Conservation (phyloP, 2,329 filamentous ascomycete species). For the Torrubiella hemipterigena region DNA sequence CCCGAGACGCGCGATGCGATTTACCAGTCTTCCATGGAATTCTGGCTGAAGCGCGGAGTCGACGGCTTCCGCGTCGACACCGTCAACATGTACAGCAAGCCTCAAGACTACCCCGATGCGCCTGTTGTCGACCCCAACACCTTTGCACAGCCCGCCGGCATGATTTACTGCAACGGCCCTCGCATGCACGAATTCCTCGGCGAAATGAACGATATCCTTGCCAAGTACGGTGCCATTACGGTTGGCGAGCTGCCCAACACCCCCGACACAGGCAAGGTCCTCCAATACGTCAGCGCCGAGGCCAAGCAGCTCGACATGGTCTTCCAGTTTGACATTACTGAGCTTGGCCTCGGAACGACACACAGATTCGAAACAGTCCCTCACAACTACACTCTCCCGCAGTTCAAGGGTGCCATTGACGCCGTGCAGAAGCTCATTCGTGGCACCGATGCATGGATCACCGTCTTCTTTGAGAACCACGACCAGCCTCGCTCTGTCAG, state of each 20-base stretch:
- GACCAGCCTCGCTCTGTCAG: slow-evolving; percentile 49
- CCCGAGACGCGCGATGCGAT: slow-evolving; percentile 54
- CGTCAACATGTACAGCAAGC: slow-evolving; percentile 62
- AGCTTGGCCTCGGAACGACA: slow-evolving; percentile 41
- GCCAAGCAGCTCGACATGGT: slow-evolving; percentile 57
- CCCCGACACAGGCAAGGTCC: slow-evolving; percentile 42
- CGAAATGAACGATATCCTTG: slow-evolving; percentile 52
- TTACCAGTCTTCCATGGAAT: slow-evolving; percentile 59
- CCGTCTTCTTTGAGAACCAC: slow-evolving; percentile 54
- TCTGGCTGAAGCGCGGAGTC: slow-evolving; percentile 66
- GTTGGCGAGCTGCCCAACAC: slow-evolving; percentile 59
- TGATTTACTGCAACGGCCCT: slow-evolving; percentile 56
- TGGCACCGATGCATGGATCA: slow-evolving; percentile 48
- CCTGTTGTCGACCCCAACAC: slow-evolving; percentile 35
- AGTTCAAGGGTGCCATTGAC: slow-evolving; percentile 33
- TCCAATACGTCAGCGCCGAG: slow-evolving; percentile 45
- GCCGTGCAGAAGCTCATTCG: slow-evolving; percentile 39
- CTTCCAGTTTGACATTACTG: slow-evolving; percentile 55
- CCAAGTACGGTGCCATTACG: slow-evolving; percentile 53
- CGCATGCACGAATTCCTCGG: slow-evolving; percentile 54
- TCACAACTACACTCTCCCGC: slow-evolving; percentile 30
- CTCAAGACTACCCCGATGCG: slow-evolving; percentile 44
- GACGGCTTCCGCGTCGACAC: slow-evolving; percentile 67
- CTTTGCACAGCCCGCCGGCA: slow-evolving; percentile 37
- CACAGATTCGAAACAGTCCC: slow-evolving; percentile 39